Evolutionary conservation across 345 rosid species (phyloP), one percentile per base, ranked within the genome.

Genomic region (Syzygium jambos): DNA sequence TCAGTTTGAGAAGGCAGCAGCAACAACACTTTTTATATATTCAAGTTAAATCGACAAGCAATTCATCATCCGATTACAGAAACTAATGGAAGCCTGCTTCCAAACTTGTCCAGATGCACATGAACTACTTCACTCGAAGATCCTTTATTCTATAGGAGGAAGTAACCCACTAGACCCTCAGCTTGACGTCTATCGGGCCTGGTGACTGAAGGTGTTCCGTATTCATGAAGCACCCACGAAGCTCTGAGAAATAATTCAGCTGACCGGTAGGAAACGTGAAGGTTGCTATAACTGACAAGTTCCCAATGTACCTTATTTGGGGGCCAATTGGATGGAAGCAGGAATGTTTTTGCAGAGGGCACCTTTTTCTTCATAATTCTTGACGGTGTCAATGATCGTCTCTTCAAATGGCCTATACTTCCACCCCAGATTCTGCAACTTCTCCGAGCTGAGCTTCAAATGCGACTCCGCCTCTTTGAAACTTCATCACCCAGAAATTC

Each of bases 351-450:
- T 84, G 52, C 23, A n/a, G 52, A 85, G n/a, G 51, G 61, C 41
- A 5, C 87, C 53, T 22, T 53, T 34, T 85, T 85, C 53, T 25
- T 46, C 51, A 49, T 86, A 77, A 29, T 86, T 87, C 84, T 90
- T 85, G 52, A 94, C 88, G 88, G 93, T 41, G 88, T 91, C 96
- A 34, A 85, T 84, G 19, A 92, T 86, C 21, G 93, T 90, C 84
- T 93, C 91, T 82, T 92, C 92, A 86, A 93, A 56, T 73, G 92
- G 52, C 86, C 94, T 88, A 85, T 87, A 91, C 53, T 89, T 92
- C 96, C 94, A 94, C 51, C 95, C 93, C 55, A 92, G 87, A 25
- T 86, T 90, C 87, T 89, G 87, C 91, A 93, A 51, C 90, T 92
- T 95, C 88, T 89, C 85, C 49, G 92, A 89, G 84, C 91, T 91